Evolutionary conservation across 1,284 basidiomycete species (phyloP).

Genomic region (Golubevia pallescens): DNA sequence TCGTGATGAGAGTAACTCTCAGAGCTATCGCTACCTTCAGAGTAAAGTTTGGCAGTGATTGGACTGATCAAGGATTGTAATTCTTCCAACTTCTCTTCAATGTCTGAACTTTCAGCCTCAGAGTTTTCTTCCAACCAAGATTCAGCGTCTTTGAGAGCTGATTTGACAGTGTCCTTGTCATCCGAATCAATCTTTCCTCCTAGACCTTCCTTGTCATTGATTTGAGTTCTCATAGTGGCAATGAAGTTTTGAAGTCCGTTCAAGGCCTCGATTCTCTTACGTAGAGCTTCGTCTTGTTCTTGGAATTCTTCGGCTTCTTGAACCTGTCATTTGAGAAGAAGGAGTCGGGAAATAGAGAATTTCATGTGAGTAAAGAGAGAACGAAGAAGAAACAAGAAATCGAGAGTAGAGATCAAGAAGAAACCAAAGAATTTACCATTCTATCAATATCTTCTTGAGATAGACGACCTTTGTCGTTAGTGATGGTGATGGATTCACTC

Average conservation of each 20-base stretch:
- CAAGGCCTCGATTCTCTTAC: constrained; percentile 58
- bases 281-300: constrained; percentile 60
- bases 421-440: constrained; percentile 21
- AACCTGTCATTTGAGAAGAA: background rate
- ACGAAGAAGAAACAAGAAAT: too few species aligned
- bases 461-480: constrained; percentile 63
- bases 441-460: constrained; percentile 58
- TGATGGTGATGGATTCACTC: constrained; percentile 59
- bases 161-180: constrained; percentile 62
- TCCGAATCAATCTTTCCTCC: constrained; percentile 62
- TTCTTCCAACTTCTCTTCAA: constrained; percentile 63
- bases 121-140: constrained; percentile 63
- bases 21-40: constrained; percentile 17
- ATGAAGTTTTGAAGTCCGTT: constrained; percentile 63
- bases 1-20: too few species aligned
- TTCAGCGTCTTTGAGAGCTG: constrained; percentile 60
- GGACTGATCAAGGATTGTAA: constrained; percentile 60
- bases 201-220: constrained; percentile 63
- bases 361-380: too few species aligned
- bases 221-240: constrained; percentile 51
- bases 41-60: constrained; percentile 64
- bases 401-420: too few species aligned
- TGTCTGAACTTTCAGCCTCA: constrained; percentile 56
- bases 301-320: constrained; percentile 58
- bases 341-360: too few species aligned